Evolutionary conservation across 441 rosid genomes (phyloP), one percentile per base, ranked within the genome.

Genomic region (Erodium moschatum): DNA sequence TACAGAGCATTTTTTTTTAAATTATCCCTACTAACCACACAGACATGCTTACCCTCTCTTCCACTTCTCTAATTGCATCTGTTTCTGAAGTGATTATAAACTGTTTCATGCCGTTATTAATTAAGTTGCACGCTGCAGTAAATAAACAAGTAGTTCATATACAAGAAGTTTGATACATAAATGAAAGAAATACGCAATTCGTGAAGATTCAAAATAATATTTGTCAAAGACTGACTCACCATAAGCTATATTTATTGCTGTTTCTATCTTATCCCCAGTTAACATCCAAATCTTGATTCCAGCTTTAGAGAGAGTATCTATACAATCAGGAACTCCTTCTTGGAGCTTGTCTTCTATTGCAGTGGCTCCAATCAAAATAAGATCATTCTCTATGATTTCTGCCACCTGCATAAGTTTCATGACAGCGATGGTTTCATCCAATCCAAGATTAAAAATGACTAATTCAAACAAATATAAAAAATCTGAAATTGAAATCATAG

Each of bases 311-410:
- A 96, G 97, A 76, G 97, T 96, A 82, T 96, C 92, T 75, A 96
- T 96, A 81, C 99, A 96, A 81, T 72, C 74, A 61, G 99, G 99
- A 33, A 96, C 99, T 75, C 98, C 99, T 83, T 96, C 99, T 81
- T 96, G 99, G 81, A 96, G 98, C 73, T 96, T 96, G 82, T 96
- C 99, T 87, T 96, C 99, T 79, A 96, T 96, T n/a, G 99, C 99
- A 74, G 99, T 96, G 77, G 84, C 76, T 35, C 99, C 99, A 74
- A 96, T 96, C 83, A 96, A 82, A 77, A 76, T 74, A 72, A 96
- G 96, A 77, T 96, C 92, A 80, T 87, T 89, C 71, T 96, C 99
- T 65, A 96, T 84, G 72, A 87, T 86, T 82, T 96, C 97, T 35
- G 94, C 92, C 63, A 92, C 97, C 99, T 96, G 79, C 79, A 88